Evolutionary conservation across 1,139 yeast species (phyloP), one percentile per base, ranked within the genome.

Genomic region (Yamadazyma atlantica): DNA sequence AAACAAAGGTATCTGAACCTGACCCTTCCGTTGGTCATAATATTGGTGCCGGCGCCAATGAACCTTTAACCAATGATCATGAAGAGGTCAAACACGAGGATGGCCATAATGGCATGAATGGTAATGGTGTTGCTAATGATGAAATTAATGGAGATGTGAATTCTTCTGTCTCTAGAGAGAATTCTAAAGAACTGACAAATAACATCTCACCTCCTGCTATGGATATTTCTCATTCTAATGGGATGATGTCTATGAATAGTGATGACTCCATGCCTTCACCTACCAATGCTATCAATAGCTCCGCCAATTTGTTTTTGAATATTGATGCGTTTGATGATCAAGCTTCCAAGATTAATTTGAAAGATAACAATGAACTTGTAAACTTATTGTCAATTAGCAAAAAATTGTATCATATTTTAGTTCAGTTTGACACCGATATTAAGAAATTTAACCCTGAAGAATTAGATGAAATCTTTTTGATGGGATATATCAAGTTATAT

Each of bases 371-470:
- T 37, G 66, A 63, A 35, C 46, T 62, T 25, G 55, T 64, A 19
- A 64, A 62, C 41, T 45, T 67, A 4, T 52, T 66, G n/a, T 60
- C 66, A 9, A 55, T 65, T n/a, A 53, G 64, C n/a, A 56, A 64
- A 29, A 60, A 60, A 32, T 46, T 66, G 14, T 60, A 62, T 31
- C 38, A 49, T 13, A 42, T 60, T 5, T 43, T 61, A 13, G 42
- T 40, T 6, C 42, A 38, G 8, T 53, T 48, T 37, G 63, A 56
- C 32, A 27, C 41, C 4, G 46, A 45, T 9, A 43, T 52, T 32
- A 42, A 38, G 13, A 44, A 42, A 38, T 39, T 41, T 44, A 36
- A 38, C 6, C 44, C 45, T 33, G 36, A 40, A 16, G 48, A 48
- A 25, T 43, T 56, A 16, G 56, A 57, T 39, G 69, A 64, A 27